Conservation (phyloP, 1,284 basidiomycete species). For the Meripilus lineatus region DNA sequence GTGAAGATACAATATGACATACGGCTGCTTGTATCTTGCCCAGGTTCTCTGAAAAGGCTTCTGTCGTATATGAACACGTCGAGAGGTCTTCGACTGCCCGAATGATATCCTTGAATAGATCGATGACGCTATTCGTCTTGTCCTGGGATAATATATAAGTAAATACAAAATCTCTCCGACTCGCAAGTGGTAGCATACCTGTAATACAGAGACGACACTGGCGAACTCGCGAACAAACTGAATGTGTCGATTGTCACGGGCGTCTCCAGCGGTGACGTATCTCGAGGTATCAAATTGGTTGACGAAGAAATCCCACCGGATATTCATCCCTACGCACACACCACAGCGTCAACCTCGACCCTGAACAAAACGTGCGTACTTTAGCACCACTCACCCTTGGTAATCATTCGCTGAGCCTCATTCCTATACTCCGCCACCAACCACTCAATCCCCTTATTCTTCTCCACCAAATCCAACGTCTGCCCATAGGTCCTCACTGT, state of each 20-base stretch:
- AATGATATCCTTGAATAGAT: slow-evolving; percentile 84
- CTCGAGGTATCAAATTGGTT: slow-evolving; percentile 84
- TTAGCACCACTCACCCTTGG: slow-evolving; percentile 52
- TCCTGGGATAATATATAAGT: slow-evolving; percentile 50
- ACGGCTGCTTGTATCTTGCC: slow-evolving; percentile 84
- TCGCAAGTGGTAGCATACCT: slow-evolving; percentile 39
- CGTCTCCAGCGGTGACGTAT: slow-evolving; percentile 67
- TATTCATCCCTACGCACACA: slow-evolving; percentile 68
- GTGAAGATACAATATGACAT: slow-evolving; percentile 24
- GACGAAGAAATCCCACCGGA: slow-evolving; percentile 96
- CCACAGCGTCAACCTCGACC: not conserved
- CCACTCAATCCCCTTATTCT: slow-evolving; percentile 88
- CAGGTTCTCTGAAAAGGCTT: slow-evolving; percentile 79
- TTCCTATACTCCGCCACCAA: slow-evolving; percentile 91
- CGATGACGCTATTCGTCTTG: slow-evolving; percentile 92
- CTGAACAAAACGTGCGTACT: not conserved
- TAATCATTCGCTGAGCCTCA: slow-evolving; percentile 87
- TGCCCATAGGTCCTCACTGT: slow-evolving; percentile 96
- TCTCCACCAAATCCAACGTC: slow-evolving; percentile 85
- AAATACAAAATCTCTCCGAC: not conserved
- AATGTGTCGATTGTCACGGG: slow-evolving; percentile 85
- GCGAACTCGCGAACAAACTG: slow-evolving; percentile 96
- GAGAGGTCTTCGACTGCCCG: slow-evolving; percentile 83
- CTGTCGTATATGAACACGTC: slow-evolving; percentile 80
- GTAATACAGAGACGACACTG: slow-evolving; percentile 82